A percentile compares a stretch with the other conserved stretches of the same genome.
Conservation (phyloP, 129 eudicot species). For the carrot (Daucus carota) region DNA sequence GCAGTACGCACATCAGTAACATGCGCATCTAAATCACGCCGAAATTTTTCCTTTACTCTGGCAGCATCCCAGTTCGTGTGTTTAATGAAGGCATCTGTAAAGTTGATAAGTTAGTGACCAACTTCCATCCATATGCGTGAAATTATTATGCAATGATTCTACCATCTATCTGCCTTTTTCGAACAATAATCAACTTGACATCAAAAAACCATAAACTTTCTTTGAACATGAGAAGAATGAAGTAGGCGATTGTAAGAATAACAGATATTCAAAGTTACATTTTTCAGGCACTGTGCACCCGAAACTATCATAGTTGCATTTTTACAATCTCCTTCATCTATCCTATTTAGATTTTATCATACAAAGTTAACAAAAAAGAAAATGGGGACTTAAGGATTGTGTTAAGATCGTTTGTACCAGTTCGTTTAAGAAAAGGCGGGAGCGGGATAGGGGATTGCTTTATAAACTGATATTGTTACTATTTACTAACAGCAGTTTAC, state of each 20-base stretch:
- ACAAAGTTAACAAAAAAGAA: background rate
- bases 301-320: background rate
- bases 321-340: too few relatives aligned
- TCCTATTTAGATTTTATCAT: too few relatives aligned
- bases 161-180: background rate
- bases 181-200: background rate
- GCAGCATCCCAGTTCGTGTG: conserved; percentile 70
- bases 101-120: conserved; percentile 1
- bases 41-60: conserved; percentile 55
- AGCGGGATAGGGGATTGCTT: background rate
- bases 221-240: background rate
- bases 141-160: background rate
- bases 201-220: background rate
- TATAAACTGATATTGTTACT: background rate
- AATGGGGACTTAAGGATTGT: background rate
- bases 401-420: background rate
- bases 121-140: background rate
- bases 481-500: background rate
- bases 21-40: conserved; percentile 63
- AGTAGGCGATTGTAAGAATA: background rate
- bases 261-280: background rate
- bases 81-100: conserved; percentile 46
- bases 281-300: background rate
- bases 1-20: conserved; percentile 45
- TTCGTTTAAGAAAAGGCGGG: background rate